A percentile compares a stretch with the other conserved stretches of the same genome.
Evolutionary conservation across 2,329 filamentous ascomycete species (phyloP).

Genomic region (Lasiodiplodia sp.): DNA sequence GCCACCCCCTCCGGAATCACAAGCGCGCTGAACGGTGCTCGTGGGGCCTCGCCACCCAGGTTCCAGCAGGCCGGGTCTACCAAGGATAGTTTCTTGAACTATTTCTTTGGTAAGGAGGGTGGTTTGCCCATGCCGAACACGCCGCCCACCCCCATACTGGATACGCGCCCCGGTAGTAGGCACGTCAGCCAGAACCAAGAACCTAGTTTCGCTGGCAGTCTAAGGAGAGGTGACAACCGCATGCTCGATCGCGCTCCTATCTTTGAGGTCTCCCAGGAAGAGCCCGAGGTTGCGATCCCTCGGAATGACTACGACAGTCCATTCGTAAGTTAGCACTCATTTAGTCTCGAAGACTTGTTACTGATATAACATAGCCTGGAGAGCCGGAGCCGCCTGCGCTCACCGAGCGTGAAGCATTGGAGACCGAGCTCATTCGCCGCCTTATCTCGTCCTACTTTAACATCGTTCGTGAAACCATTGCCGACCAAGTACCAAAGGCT

Average conservation of each 20-base stretch:
- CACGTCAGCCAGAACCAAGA: constrained; percentile 83
- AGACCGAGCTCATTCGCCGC: constrained; percentile 95
- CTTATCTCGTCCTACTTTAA: constrained; percentile 99
- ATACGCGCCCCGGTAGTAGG: constrained; percentile 57
- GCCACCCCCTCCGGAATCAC: constrained; percentile 69
- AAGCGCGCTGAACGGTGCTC: constrained; percentile 71
- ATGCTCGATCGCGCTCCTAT: constrained; percentile 52
- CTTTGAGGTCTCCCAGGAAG: constrained; percentile 49
- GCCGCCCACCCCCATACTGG: constrained; percentile 24
- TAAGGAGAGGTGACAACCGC: constrained; percentile 73
- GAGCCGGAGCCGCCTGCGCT: constrained; percentile 78
- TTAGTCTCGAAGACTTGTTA: constrained; percentile 34
- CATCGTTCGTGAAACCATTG: constrained; percentile 97
- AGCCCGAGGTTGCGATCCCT: constrained; percentile 45
- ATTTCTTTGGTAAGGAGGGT: constrained; percentile 98
- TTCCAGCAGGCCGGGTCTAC: constrained; percentile 62
- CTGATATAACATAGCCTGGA: constrained; percentile 41
- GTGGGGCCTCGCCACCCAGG: constrained; percentile 68
- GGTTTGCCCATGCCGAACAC: constrained; percentile 55
- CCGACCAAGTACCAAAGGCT: constrained; percentile 97
- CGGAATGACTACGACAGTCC: constrained; percentile 58
- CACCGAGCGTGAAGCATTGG: constrained; percentile 94
- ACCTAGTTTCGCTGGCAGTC: constrained; percentile 82
- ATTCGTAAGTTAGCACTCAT: constrained; percentile 70
- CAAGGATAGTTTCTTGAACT: constrained; percentile 95